Percentiles rank a stretch among this genome's conserved stretches.
These are phyloP conservation scores for Plasmodium coatneyi DNA, from an alignment of 169 alveolate species.

Conservation along the genomic window DNA sequence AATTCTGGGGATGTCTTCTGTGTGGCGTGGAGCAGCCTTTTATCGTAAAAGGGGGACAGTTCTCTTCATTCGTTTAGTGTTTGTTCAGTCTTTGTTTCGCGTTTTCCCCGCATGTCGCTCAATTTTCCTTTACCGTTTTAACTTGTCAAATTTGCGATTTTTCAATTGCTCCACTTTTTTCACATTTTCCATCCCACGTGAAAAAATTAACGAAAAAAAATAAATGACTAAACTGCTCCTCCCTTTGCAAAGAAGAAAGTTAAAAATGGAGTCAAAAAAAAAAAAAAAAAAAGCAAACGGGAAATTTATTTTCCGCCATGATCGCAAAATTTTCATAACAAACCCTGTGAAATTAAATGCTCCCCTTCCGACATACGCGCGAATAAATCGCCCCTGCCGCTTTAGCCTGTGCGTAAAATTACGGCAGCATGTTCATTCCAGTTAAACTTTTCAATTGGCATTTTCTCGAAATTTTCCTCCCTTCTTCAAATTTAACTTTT, in stretches of 20 bases:
- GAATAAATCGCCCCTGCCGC: not conserved
- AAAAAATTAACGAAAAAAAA: not conserved
- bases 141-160: not conserved
- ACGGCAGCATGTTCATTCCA: not conserved
- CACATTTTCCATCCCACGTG: not conserved
- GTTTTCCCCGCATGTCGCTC: not conserved
- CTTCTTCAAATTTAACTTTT: not conserved
- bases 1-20: not conserved
- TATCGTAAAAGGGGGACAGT: not conserved
- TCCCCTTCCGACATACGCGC: not conserved
- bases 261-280: not conserved
- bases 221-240: not conserved
- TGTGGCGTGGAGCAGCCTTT: not conserved
- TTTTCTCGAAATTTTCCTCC: not conserved
- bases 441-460: not conserved
- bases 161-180: not conserved
- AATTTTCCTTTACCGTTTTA: not conserved
- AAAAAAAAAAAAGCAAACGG: not conserved
- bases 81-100: not conserved
- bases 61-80: not conserved
- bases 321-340: not conserved
- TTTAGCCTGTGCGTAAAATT: not conserved
- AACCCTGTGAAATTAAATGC: not conserved
- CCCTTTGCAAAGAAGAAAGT: not conserved
- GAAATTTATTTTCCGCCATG: not conserved